phyloP scores from a whole-genome alignment of 345 rosid genomes.

The Salix viminalis region DNA sequence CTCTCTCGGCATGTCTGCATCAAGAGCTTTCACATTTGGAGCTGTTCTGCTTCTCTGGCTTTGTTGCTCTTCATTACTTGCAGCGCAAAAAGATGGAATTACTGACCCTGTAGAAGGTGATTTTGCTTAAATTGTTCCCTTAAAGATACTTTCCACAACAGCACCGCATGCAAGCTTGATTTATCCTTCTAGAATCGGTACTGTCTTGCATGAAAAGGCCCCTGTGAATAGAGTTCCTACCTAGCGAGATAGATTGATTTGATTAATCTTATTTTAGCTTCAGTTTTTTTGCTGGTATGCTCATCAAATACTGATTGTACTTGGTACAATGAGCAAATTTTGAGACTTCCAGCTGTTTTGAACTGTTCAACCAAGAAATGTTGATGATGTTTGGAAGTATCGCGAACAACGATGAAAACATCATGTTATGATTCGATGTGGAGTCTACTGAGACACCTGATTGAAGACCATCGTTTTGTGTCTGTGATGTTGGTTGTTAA shows the following conservation, averaged over 20 bases:
- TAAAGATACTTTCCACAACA: not conserved
- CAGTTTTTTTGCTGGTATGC: not conserved
- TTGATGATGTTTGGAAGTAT: not conserved
- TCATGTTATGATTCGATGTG: not conserved
- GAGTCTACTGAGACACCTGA: not conserved
- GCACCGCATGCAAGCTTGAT: not conserved
- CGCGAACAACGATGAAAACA: not conserved
- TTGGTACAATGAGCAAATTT: not conserved
- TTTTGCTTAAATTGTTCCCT: not conserved
- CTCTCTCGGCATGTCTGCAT: slow-evolving; percentile 15
- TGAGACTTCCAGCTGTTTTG: not conserved
- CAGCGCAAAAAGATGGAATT: slow-evolving; percentile 40
- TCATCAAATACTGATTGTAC: not conserved
- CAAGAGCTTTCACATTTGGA: slow-evolving; percentile 23
- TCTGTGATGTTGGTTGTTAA: not conserved
- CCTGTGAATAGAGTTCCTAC: not conserved
- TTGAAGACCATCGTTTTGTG: not conserved
- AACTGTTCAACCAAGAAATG: not conserved
- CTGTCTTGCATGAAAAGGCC: not conserved
- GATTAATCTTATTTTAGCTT: not conserved
- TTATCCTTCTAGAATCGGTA: not conserved
- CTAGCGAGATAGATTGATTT: not conserved
- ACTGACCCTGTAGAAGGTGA: slow-evolving; percentile 75
- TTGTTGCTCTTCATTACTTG: slow-evolving; percentile 34
- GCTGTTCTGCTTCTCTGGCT: slow-evolving; percentile 35